Conservation (phyloP, 2,329 filamentous ascomycete genomes). For the Botrytis tulipae region DNA sequence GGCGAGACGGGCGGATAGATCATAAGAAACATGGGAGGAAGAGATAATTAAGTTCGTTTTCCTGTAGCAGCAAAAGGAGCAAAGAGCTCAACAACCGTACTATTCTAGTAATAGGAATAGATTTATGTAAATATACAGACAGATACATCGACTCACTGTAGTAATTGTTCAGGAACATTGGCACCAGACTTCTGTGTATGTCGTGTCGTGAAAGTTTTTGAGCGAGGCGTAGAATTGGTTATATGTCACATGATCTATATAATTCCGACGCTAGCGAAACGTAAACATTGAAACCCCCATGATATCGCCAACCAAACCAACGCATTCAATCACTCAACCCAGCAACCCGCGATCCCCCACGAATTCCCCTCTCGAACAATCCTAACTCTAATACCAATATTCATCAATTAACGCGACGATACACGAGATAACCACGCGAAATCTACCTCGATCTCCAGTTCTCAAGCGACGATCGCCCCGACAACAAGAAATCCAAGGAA, state of each 20-base stretch:
- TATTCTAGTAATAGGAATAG: not conserved
- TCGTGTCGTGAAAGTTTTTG: not conserved
- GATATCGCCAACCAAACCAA: not conserved
- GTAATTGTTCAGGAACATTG: not conserved
- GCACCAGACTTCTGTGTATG: not conserved
- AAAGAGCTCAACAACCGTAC: not conserved
- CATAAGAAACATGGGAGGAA: not conserved
- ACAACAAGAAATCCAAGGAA: conserved; percentile 23
- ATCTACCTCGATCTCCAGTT: not conserved
- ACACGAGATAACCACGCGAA: conserved; percentile 24
- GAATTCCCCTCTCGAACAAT: not conserved
- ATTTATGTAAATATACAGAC: not conserved
- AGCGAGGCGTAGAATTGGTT: not conserved
- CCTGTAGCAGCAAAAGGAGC: not conserved
- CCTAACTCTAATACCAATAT: not conserved
- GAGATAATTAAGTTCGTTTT: not conserved
- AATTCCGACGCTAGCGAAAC: conserved; percentile 7
- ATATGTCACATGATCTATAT: conserved; percentile 19
- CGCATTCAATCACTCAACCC: conserved; percentile 4
- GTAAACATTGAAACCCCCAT: conserved; percentile 24
- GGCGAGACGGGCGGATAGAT: not conserved
- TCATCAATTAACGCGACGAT: conserved; percentile 33
- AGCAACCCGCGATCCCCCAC: not conserved
- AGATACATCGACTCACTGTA: not conserved
- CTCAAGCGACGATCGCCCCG: conserved; percentile 15